Conservation (phyloP, 176 grass and related monocot species). For the Sorghum bicolor region DNA sequence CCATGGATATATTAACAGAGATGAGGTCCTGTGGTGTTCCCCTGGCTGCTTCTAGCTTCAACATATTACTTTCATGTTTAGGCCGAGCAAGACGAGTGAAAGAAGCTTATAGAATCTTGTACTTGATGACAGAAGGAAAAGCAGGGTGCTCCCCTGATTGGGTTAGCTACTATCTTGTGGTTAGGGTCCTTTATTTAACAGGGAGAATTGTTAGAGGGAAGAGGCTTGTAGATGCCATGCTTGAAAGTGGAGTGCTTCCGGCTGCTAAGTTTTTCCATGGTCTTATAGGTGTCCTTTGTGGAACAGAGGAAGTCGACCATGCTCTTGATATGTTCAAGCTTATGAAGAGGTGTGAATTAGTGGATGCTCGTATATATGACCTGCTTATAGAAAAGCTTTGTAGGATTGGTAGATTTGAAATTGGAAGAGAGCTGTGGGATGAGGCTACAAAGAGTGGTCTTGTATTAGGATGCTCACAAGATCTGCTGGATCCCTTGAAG, state of each 20-base stretch:
- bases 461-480: constrained; percentile 52
- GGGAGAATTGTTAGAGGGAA: constrained; percentile 58
- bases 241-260: constrained; percentile 44
- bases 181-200: constrained; percentile 61
- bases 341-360: constrained; percentile 43
- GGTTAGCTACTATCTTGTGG: constrained; percentile 69
- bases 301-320: constrained; percentile 53
- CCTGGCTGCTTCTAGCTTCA: constrained; percentile 56
- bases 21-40: constrained; percentile 46
- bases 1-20: constrained; percentile 50
- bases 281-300: constrained; percentile 63
- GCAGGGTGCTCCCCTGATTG: constrained; percentile 60
- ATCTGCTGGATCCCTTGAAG: constrained; percentile 70
- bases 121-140: constrained; percentile 57
- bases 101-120: constrained; percentile 64
- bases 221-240: constrained; percentile 58
- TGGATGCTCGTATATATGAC: constrained; percentile 36
- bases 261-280: constrained; percentile 51
- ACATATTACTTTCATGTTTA: constrained; percentile 73
- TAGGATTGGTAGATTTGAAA: constrained; percentile 57
- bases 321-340: constrained; percentile 58
- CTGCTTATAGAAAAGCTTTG: constrained; percentile 66
- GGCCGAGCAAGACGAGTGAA: constrained; percentile 62
- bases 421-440: constrained; percentile 58
- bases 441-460: constrained; percentile 50